Conservation (phyloP, 129 eudicot genomes). For the Lactuca sativa region DNA sequence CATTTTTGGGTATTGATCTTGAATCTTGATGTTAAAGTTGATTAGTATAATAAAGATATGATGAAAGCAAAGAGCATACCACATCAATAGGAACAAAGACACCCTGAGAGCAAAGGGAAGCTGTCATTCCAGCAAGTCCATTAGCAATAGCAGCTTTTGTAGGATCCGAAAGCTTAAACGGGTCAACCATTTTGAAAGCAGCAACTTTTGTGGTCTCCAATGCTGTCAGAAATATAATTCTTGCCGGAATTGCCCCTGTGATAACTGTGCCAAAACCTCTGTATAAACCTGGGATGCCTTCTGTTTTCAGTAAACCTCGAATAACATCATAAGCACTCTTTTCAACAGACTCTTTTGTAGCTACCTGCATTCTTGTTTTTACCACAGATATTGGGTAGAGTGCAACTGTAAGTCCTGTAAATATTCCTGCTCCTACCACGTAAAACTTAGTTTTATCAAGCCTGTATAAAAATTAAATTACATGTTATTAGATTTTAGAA, state of each 20-base stretch:
- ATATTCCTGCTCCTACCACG: conserved; percentile 93
- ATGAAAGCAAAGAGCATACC: conserved; percentile 47
- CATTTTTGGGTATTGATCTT: too few species aligned
- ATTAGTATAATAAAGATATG: too few species aligned
- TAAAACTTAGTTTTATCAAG: conserved; percentile 95
- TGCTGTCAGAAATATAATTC: conserved; percentile 86
- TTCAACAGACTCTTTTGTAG: conserved; percentile 69
- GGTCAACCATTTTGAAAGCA: conserved; percentile 73
- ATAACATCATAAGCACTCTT: conserved; percentile 76
- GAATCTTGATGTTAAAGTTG: too few species aligned
- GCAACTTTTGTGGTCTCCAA: conserved; percentile 93
- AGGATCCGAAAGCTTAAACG: conserved; percentile 78
- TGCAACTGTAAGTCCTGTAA: conserved; percentile 81
- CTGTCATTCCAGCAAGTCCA: conserved; percentile 91
- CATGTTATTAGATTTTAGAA: conserved; percentile 5
- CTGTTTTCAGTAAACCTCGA: conserved; percentile 65
- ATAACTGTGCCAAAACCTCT: conserved; percentile 94
- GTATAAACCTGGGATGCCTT: conserved; percentile 94
- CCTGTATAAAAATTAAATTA: conserved; percentile 48
- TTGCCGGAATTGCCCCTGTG: conserved; percentile 89
- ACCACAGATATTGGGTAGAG: conserved; percentile 94
- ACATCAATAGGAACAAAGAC: conserved; percentile 94
- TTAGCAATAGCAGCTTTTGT: conserved; percentile 94
- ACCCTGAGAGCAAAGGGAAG: conserved; percentile 82
- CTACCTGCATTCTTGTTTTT: conserved; percentile 92